Conservation (phyloP, 2,329 filamentous ascomycete genomes). For the Paecilomyces niveus region DNA sequence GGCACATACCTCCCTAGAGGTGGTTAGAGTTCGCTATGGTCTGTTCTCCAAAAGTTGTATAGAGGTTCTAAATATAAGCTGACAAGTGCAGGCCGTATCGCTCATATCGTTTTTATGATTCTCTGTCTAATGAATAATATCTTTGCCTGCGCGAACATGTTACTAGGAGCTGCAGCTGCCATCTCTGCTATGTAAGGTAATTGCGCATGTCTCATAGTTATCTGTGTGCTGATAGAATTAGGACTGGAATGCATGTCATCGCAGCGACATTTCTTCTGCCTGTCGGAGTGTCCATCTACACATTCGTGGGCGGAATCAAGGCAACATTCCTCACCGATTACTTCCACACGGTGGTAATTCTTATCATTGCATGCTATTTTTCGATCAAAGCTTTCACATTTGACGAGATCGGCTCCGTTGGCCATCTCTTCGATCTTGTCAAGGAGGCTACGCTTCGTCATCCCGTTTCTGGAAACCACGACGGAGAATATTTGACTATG, state of each 20-base stretch:
- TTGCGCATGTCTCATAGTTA: neutral
- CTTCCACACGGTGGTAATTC: slow-evolving; percentile 49
- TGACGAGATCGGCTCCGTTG: slow-evolving; percentile 43
- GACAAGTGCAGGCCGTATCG: slow-evolving; percentile 21
- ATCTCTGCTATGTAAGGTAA: slow-evolving; percentile 30
- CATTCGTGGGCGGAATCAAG: slow-evolving; percentile 35
- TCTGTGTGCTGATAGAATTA: slow-evolving; percentile 12
- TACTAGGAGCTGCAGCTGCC: slow-evolving; percentile 40
- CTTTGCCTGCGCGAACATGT: slow-evolving; percentile 48
- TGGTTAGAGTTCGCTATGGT: slow-evolving; percentile 47
- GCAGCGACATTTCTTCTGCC: slow-evolving; percentile 43
- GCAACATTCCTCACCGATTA: slow-evolving; percentile 45
- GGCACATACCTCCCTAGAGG: slow-evolving; percentile 49
- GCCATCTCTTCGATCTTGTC: slow-evolving; percentile 45
- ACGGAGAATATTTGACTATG: slow-evolving; percentile 52
- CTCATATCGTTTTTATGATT: slow-evolving; percentile 47
- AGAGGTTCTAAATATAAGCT: slow-evolving; percentile 1
- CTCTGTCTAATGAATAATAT: slow-evolving; percentile 50
- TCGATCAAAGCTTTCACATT: slow-evolving; percentile 41
- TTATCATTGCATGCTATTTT: slow-evolving; percentile 45
- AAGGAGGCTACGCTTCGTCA: slow-evolving; percentile 37
- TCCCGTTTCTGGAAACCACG: slow-evolving; percentile 46
- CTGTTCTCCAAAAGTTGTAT: slow-evolving; percentile 2
- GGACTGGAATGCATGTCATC: slow-evolving; percentile 45
- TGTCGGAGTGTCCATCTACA: slow-evolving; percentile 33